phyloP scores from a whole-genome alignment of 2,329 filamentous ascomycete genomes.

The Bertia moriformis region DNA sequence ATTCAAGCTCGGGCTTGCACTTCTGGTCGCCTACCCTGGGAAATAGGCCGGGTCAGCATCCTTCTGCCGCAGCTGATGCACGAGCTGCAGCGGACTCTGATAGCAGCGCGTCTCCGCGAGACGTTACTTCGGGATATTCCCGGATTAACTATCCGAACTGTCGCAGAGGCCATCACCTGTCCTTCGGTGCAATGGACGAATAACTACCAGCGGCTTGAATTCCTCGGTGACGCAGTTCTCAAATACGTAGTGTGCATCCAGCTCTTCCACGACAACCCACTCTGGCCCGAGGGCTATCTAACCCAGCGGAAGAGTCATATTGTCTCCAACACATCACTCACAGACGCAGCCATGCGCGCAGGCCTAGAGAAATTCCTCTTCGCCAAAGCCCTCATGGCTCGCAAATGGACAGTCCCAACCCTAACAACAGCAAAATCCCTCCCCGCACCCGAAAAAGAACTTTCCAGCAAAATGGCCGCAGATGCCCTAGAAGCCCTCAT shows the following conservation, averaged over 20 bases:
- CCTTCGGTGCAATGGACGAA: neutral
- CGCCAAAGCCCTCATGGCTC: neutral
- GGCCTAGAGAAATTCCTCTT: neutral
- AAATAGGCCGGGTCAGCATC: neutral
- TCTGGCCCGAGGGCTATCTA: neutral
- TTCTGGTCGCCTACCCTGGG: neutral
- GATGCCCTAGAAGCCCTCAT: neutral
- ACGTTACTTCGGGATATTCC: neutral
- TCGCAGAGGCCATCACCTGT: neutral
- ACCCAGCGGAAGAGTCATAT: neutral
- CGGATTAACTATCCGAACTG: neutral
- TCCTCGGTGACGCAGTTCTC: neutral
- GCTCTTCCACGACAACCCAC: neutral
- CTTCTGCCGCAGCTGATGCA: neutral
- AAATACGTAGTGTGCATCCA: neutral
- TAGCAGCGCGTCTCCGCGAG: neutral
- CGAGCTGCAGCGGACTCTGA: neutral
- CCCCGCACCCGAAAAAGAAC: neutral
- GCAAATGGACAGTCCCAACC: neutral
- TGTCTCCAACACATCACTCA: neutral
- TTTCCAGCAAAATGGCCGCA: neutral
- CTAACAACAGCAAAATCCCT: neutral
- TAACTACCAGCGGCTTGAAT: conserved; percentile 1
- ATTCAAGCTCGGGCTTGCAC: neutral
- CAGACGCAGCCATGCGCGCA: neutral